Evolutionary conservation across 2,329 filamentous ascomycete species (phyloP).

Genomic region (Penicillium psychrosexuale): DNA sequence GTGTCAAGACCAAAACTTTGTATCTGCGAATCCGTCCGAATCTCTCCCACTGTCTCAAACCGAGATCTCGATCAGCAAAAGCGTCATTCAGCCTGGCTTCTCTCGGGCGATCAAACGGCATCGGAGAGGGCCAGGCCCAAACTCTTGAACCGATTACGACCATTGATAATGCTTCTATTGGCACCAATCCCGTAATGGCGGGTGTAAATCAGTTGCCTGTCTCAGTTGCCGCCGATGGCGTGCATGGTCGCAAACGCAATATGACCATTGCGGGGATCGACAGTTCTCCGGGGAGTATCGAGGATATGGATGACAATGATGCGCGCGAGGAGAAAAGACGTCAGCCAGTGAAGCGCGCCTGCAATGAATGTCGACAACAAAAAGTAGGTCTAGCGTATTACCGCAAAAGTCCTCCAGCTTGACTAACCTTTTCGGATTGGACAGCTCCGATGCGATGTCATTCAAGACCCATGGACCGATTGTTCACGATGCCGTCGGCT

Average conservation of each 20-base stretch:
- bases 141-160: constrained; percentile 25
- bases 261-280: constrained; percentile 44
- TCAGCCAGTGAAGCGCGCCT: constrained; percentile 58
- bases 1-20: not conserved
- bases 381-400: constrained; percentile 48
- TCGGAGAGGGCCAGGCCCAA: constrained; percentile 36
- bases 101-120: constrained; percentile 32
- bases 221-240: constrained; percentile 30
- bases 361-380: constrained; percentile 68
- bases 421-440: constrained; percentile 11
- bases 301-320: constrained; percentile 46
- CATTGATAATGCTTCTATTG: constrained; percentile 37
- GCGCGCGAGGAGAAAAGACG: constrained; percentile 44
- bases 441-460: constrained; percentile 65
- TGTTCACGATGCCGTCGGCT: constrained; percentile 63
- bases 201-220: constrained; percentile 31
- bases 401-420: not conserved
- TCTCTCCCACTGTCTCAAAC: constrained; percentile 12
- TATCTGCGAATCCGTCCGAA: not conserved
- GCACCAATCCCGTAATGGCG: constrained; percentile 38
- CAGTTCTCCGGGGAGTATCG: constrained; percentile 47
- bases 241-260: constrained; percentile 44
- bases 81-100: constrained; percentile 38
- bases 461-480: constrained; percentile 60
- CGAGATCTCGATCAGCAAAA: constrained; percentile 14